phyloP scores from a whole-genome alignment of 345 rosid genomes.

The Gossypium australe region DNA sequence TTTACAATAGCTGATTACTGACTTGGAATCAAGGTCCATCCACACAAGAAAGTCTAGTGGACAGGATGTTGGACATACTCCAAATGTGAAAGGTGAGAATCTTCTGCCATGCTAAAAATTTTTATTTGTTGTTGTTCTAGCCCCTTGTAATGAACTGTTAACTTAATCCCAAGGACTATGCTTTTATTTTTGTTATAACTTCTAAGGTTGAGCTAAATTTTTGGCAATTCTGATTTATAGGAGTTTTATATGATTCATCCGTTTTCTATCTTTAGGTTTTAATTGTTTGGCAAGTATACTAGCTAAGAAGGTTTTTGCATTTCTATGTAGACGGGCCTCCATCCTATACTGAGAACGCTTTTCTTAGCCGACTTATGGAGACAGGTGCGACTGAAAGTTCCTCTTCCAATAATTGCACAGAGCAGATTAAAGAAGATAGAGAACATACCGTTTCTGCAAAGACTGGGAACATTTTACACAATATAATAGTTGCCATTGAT shows the following conservation, averaged over 20 bases:
- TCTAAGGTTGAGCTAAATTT: neutral
- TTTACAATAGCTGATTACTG: slow-evolving; percentile 51
- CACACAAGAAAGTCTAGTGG: slow-evolving; percentile 40
- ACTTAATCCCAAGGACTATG: neutral
- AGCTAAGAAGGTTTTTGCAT: slow-evolving; percentile 15
- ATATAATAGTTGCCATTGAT: slow-evolving; percentile 46
- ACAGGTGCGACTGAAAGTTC: slow-evolving; percentile 93
- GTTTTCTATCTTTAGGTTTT: neutral
- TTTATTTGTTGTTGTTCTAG: neutral
- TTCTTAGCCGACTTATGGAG: slow-evolving; percentile 65
- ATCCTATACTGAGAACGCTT: slow-evolving; percentile 44
- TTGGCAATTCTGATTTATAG: neutral
- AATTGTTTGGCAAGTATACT: neutral
- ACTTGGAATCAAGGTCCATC: slow-evolving; percentile 55
- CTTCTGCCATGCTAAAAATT: neutral
- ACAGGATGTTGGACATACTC: slow-evolving; percentile 23
- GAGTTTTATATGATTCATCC: neutral
- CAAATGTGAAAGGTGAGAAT: slow-evolving; percentile 44
- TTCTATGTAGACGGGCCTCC: slow-evolving; percentile 43
- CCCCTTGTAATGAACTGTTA: neutral
- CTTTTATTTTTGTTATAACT: neutral
- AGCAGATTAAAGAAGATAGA: slow-evolving; percentile 39
- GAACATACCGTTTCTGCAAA: slow-evolving; percentile 35
- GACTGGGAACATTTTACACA: slow-evolving; percentile 38
- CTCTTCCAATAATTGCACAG: slow-evolving; percentile 38